Percentiles rank a stretch among this genome's conserved stretches.
Conservation (phyloP, 2,329 filamentous ascomycete genomes). For the Aspergillus ochraceoroseus region DNA sequence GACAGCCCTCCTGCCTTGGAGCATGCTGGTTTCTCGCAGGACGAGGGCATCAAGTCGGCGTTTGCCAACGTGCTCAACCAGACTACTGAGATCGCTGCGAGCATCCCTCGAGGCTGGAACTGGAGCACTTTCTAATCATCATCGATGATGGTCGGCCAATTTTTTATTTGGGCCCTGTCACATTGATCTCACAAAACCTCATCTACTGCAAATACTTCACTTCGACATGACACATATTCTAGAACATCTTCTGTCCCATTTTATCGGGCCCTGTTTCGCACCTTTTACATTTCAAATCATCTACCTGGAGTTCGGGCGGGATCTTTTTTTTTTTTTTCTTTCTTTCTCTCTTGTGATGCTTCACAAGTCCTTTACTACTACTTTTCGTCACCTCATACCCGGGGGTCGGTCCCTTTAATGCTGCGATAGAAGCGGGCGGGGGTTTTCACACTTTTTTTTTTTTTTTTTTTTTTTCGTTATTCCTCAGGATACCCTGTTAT, state of each 20-base stretch:
- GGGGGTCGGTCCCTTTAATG: conserved; percentile 9
- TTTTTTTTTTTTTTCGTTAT: conserved; percentile 20
- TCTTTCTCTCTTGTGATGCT: conserved; percentile 8
- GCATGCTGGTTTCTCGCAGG: conserved; percentile 23
- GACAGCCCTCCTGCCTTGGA: conserved; percentile 18
- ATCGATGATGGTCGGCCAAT: conserved; percentile 7
- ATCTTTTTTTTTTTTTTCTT: too few relatives aligned
- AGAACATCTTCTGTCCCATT: conserved; percentile 17
- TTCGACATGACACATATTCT: conserved; percentile 17
- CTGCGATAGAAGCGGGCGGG: conserved; percentile 16
- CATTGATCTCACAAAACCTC: conserved; percentile 4
- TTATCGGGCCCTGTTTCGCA: conserved; percentile 7
- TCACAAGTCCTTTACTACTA: too few relatives aligned
- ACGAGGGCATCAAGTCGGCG: conserved; percentile 22
- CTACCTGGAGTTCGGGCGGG: conserved; percentile 18
- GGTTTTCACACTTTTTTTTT: conserved; percentile 10
- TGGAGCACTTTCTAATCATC: conserved; percentile 56
- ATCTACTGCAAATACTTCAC: conserved; percentile 7
- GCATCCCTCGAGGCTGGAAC: conserved; percentile 56
- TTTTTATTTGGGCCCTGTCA: background rate
- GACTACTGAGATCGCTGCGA: conserved; percentile 48
- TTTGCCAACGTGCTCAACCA: conserved; percentile 25
- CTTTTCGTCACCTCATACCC: conserved; percentile 9
- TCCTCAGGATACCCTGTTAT: conserved; percentile 37
- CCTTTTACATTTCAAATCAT: conserved; percentile 16